Base-by-base conservation (phyloP, 108 stramenopile species). In the Nitzschia palea region DNA sequence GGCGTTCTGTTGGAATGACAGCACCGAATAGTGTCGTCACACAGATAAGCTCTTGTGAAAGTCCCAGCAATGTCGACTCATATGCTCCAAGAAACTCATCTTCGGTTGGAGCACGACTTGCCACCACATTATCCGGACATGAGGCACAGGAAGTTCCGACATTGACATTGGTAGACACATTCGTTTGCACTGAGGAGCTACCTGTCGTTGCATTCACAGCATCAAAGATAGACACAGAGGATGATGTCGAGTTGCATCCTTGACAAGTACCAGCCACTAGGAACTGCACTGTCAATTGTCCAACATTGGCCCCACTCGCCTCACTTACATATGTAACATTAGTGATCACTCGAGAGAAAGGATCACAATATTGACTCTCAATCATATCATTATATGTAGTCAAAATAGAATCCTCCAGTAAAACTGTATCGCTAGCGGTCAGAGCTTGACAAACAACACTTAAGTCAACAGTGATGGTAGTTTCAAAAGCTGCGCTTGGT, bases 301-400 rank as follows among this genome's bases (percentile, higher is more conserved):
- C 62, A 45, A 22, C 44, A 17, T 45, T 44, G 15, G 47, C 28
- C 4, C 3, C 3, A 45, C 8, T 45, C 22, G 32, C 50, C 18
- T 34, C 26, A 9, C 9, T 17, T 2, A 53, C 4, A 2, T 45
- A 4, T 5, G 48, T 12, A n/a, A 51, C 64, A 10, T 17, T 35
- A 1, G 48, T 33, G 33, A 53, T 20, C 20, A 30, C n/a, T 9
- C 51, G 64, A 52, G 52, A 65, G 51, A 52, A 36, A 2, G 64
- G 64, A 65, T 65, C 64, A 28, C 64, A 65, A 28, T 51, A 65
- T 0, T 52, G 31, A 1, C 32, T 34, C 18, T 22, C 31, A 23
- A 23, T 33, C 32, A 65, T 33, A 17, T 30, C 23, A 50, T 65
- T 65, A 50, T 65, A 65, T 1, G 26, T 53, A n/a, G 26, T 28